Evolutionary conservation across 2,329 filamentous ascomycete species (phyloP), one percentile per base, ranked within the genome.

Genomic region (Sporothrix mexicana): DNA sequence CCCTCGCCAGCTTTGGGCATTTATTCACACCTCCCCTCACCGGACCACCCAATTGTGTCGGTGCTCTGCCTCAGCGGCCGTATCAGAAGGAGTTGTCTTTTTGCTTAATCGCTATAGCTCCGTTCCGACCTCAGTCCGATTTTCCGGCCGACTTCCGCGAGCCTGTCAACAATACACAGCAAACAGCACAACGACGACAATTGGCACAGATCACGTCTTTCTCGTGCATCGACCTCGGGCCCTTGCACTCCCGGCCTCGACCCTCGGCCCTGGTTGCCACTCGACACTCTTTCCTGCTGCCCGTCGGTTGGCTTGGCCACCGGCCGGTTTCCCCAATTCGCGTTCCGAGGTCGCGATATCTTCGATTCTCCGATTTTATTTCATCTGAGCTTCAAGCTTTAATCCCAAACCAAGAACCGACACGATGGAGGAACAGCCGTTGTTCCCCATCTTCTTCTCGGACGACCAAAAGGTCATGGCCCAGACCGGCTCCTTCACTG

Each of bases 401-500:
- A 43, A 43, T 43, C 47, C 20, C 6, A 47, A 41, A 47, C 45
- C 41, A 47, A 64, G 10, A 25, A 12, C 30, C 55, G 57, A 62
- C 61, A 30, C 62, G 49, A 71, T 73, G 70, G 79, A 79, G 69
- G 77, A 79, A 77, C 79, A 78, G 13, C 49, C 70, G 6, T 51
- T 73, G 43, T 75, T 74, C 15, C 68, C 74, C 70, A 30, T 57
- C 70, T 74, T 71, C 53, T 45, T 20, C 4, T 43, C 71, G 47
- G 77, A 79, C 62, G 77, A 79, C 75, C 86, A 88, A 80, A 81
- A 85, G 82, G 82, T 84, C 78, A 79, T 88, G 74, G 76, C 81
- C 78, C 83, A 84, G 77, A 88, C 88, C 72, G 89, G 89, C 77
- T 91, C 89, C 73, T 87, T 91, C 78, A 85, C 88, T 17, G 89